Base-by-base conservation (phyloP, 495 filamentous ascomycete genomes). In the Xylaria flabelliformis region DNA sequence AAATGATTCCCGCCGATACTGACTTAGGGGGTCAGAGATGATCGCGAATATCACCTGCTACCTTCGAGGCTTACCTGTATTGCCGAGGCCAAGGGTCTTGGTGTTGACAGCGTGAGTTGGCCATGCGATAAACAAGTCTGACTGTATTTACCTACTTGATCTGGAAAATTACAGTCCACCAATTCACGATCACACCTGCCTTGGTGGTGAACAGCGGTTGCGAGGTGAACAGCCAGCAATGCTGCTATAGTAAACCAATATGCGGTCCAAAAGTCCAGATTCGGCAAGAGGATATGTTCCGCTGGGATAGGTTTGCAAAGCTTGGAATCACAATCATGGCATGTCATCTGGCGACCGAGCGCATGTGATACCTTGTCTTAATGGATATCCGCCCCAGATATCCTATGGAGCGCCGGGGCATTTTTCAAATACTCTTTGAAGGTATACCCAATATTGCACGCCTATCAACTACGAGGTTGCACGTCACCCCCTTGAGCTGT, bases 161-260 rank as follows among this genome's bases (percentile, higher is more conserved):
- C 4, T n/a, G 63, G 63, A 65, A 65, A 46, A 65, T 65, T 24
- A 48, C 24, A 48, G 34, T 48, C 63, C 42, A 48, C 63, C 63
- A 65, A 55, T 55, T 66, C 64, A 42, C 12, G 64, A 55, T 56
- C 36, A 26, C 65, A 41, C 65, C 65, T 66, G 64, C 64, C 46
- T 21, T 32, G 46, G 44, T 32, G 46, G 44, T 53, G 42, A 36
- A 34, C 50, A 29, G 65, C 21, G 65, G 3, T 9, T 15, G 65
- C 17, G 26, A 67, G 46, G 46, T n/a, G 50, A 5, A 51, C 7
- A 42, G 19, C 36, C 4, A 15, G 50, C 65, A 13, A 26, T 24
- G 65, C 34, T 48, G 46, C 50, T 21, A 67, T 48, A 50, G 42
- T 56, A 36, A 19, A 53, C 8, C 50, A 42, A 42, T 32, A 8